These are phyloP conservation scores for Fomitopsis serialis DNA, from an alignment of 768 basidiomycete species.

Conservation along the genomic window DNA sequence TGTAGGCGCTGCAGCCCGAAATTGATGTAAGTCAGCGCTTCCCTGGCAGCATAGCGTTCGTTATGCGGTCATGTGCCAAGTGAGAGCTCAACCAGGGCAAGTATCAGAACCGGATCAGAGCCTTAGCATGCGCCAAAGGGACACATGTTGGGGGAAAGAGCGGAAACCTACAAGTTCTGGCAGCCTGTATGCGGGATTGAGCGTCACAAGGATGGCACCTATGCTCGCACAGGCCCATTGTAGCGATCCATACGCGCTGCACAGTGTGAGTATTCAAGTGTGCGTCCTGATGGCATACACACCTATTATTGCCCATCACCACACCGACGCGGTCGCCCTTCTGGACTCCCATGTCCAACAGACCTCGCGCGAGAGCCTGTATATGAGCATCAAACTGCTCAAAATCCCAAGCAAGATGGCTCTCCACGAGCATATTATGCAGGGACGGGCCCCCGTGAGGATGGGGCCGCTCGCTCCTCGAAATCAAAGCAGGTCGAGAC, in stretches of 20 bases:
- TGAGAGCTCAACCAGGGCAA: no score
- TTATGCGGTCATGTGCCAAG: no score
- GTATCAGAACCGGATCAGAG: no score
- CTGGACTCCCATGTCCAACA: constrained; percentile 61
- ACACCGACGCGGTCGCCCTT: constrained; percentile 77
- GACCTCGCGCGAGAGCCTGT: constrained; percentile 62
- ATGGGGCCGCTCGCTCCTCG: constrained; percentile 49
- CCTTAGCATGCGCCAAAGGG: no score
- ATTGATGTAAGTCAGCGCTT: no score
- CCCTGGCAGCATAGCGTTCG: no score
- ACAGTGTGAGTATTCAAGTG: not conserved
- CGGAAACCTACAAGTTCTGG: constrained; percentile 59
- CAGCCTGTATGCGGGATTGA: constrained; percentile 76
- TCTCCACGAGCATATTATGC: constrained; percentile 39
- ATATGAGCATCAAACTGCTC: constrained; percentile 64
- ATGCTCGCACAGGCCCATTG: constrained; percentile 87
- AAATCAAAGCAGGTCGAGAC: constrained; percentile 58
- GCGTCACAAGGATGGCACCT: constrained; percentile 77
- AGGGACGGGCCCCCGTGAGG: constrained; percentile 58
- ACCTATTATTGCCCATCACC: constrained; percentile 86
- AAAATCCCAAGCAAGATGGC: constrained; percentile 70
- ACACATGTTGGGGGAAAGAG: not conserved
- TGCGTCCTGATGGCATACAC: constrained; percentile 4
- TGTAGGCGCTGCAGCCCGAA: no score
- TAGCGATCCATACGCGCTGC: constrained; percentile 70